Conservation (phyloP, 441 rosid genomes). For the Sinapis alba region DNA sequence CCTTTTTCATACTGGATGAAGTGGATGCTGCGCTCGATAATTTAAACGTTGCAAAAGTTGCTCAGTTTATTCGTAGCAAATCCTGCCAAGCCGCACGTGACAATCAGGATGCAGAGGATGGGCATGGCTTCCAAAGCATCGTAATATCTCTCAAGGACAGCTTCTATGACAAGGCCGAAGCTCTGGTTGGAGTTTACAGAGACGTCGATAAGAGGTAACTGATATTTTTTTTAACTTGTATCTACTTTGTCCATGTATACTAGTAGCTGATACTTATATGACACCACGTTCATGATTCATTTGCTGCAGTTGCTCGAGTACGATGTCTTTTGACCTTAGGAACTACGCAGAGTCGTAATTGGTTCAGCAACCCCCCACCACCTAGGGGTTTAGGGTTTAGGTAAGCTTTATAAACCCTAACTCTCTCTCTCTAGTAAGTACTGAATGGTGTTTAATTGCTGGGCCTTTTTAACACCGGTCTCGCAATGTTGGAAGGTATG, state of each 20-base stretch:
- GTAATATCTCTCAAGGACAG: conserved; percentile 98
- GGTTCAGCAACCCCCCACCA: conserved; percentile 3
- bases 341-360: conserved; percentile 52
- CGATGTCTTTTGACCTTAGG: conserved; percentile 90
- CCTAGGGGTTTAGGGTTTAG: conserved; percentile 26
- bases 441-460: conserved; percentile 23
- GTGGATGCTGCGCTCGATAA: conserved; percentile 99
- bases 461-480: neutral
- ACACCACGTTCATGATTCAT: conserved; percentile 1
- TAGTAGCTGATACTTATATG: conserved; percentile 1
- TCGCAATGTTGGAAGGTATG: neutral
- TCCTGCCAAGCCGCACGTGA: conserved; percentile 72
- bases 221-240: neutral
- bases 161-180: conserved; percentile 98
- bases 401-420: conserved; percentile 24
- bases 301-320: conserved; percentile 88
- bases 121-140: conserved; percentile 94
- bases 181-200: conserved; percentile 94
- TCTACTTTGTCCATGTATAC: neutral
- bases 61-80: conserved; percentile 90
- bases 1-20: conserved; percentile 96
- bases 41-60: conserved; percentile 92
- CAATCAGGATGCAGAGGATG: conserved; percentile 64
- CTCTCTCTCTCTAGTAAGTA: conserved; percentile 8
- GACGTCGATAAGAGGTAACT: conserved; percentile 74